phyloP scores from a whole-genome alignment of 139 green algal species.

The Chlorella sorokiniana region DNA sequence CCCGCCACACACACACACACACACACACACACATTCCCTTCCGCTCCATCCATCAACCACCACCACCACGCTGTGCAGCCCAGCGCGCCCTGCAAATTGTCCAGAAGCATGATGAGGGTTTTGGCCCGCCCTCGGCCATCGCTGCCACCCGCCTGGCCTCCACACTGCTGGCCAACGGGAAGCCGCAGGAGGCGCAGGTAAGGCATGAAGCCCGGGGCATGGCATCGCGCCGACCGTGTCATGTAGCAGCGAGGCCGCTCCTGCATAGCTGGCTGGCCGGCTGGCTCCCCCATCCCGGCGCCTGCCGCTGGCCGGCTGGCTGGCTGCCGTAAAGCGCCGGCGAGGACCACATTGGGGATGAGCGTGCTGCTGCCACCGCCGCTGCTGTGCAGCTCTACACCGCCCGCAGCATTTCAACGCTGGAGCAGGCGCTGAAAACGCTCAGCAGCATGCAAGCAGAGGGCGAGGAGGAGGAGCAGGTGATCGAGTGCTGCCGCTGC shows the following conservation, averaged over 20 bases:
- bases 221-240: background rate
- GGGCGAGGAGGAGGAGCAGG: constrained; percentile 16
- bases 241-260: background rate
- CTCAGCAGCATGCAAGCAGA: background rate
- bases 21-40: too few relatives aligned
- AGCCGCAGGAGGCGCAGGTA: constrained; percentile 27
- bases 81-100: constrained; percentile 20
- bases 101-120: background rate
- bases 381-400: constrained; percentile 6
- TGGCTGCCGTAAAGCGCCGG: too few relatives aligned
- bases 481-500: background rate
- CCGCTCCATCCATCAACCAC: too few relatives aligned
- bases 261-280: background rate
- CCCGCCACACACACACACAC: too few relatives aligned
- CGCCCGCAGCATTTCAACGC: background rate
- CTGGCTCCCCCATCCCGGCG: background rate
- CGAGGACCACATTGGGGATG: background rate
- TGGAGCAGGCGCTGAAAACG: background rate
- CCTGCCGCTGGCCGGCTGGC: background rate
- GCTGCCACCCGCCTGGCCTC: constrained; percentile 16
- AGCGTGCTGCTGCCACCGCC: background rate
- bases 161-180: background rate
- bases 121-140: constrained; percentile 20
- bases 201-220: too few relatives aligned
- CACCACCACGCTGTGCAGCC: background rate